Percentiles rank a stretch among this genome's conserved stretches.
Evolutionary conservation across 2,329 filamentous ascomycete species (phyloP).

Genomic region (Zymoseptoria brevis): DNA sequence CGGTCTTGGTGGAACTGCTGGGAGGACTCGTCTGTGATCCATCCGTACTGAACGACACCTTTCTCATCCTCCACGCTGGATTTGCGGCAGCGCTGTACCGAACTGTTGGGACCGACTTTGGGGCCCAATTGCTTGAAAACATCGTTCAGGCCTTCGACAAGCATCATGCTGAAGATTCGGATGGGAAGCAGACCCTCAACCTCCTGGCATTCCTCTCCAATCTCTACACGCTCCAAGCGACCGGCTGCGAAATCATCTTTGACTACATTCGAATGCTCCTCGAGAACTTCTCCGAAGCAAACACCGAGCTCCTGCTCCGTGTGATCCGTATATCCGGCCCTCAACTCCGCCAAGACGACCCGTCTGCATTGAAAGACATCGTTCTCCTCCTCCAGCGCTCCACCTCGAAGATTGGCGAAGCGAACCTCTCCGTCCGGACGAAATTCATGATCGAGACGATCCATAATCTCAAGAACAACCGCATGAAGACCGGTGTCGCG

Average conservation of each 20-base stretch:
- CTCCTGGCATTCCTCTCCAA: slow-evolving; percentile 75
- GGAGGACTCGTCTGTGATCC: slow-evolving; percentile 72
- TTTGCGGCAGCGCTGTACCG: slow-evolving; percentile 86
- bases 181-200: slow-evolving; percentile 61
- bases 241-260: slow-evolving; percentile 76
- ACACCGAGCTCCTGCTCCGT: slow-evolving; percentile 79
- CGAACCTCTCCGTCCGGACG: slow-evolving; percentile 72
- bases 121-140: slow-evolving; percentile 73
- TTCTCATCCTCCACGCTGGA: slow-evolving; percentile 81
- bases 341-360: slow-evolving; percentile 80
- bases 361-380: slow-evolving; percentile 80
- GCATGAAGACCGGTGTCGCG: slow-evolving; percentile 64
- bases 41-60: slow-evolving; percentile 73
- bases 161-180: slow-evolving; percentile 22
- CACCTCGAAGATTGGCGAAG: slow-evolving; percentile 58
- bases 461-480: slow-evolving; percentile 89
- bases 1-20: slow-evolving; percentile 67
- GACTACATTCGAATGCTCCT: slow-evolving; percentile 81
- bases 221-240: slow-evolving; percentile 85
- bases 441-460: slow-evolving; percentile 98
- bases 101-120: slow-evolving; percentile 79
- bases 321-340: slow-evolving; percentile 74
- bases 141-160: slow-evolving; percentile 67
- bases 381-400: slow-evolving; percentile 68
- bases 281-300: slow-evolving; percentile 65